Evolutionary conservation across 1,139 yeast genomes (phyloP).

Genomic region (Protomyces gravidus): DNA sequence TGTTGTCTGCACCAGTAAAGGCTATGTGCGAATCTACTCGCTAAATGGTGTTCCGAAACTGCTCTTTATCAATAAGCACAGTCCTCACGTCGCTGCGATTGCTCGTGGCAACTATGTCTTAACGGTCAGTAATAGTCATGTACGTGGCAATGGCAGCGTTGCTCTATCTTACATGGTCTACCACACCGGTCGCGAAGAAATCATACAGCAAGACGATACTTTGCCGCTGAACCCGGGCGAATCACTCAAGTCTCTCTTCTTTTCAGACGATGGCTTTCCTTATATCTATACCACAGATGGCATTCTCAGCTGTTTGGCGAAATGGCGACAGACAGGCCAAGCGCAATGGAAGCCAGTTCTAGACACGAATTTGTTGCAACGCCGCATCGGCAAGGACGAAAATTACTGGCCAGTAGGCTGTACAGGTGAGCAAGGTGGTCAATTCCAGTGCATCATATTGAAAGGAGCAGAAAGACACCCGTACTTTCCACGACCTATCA

Average conservation of each 20-base stretch:
- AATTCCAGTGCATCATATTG: slow-evolving; percentile 66
- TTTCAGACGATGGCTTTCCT: slow-evolving; percentile 85
- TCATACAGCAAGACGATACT: slow-evolving; percentile 43
- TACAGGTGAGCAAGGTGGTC: slow-evolving; percentile 44
- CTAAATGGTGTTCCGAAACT: slow-evolving; percentile 54
- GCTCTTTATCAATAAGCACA: slow-evolving; percentile 48
- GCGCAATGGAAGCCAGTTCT: slow-evolving; percentile 87
- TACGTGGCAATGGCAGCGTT: slow-evolving; percentile 35
- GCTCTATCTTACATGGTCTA: slow-evolving; percentile 42
- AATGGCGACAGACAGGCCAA: slow-evolving; percentile 71
- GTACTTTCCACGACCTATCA: slow-evolving; percentile 71
- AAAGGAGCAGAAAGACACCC: slow-evolving; percentile 50
- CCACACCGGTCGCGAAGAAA: slow-evolving; percentile 42
- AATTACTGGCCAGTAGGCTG: slow-evolving; percentile 80
- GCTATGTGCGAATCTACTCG: slow-evolving; percentile 55
- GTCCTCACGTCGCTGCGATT: slow-evolving; percentile 55
- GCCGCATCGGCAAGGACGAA: slow-evolving; percentile 49
- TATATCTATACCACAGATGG: slow-evolving; percentile 77
- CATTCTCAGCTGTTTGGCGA: slow-evolving; percentile 60
- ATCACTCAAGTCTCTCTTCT: slow-evolving; percentile 55
- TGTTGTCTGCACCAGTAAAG: slow-evolving; percentile 55
- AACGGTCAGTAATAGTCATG: slow-evolving; percentile 40
- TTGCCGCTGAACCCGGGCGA: slow-evolving; percentile 39
- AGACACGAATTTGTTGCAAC: slow-evolving; percentile 53
- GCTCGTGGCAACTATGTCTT: slow-evolving; percentile 49